Base-by-base conservation (phyloP, 768 basidiomycete genomes). In the Boletus sp. region DNA sequence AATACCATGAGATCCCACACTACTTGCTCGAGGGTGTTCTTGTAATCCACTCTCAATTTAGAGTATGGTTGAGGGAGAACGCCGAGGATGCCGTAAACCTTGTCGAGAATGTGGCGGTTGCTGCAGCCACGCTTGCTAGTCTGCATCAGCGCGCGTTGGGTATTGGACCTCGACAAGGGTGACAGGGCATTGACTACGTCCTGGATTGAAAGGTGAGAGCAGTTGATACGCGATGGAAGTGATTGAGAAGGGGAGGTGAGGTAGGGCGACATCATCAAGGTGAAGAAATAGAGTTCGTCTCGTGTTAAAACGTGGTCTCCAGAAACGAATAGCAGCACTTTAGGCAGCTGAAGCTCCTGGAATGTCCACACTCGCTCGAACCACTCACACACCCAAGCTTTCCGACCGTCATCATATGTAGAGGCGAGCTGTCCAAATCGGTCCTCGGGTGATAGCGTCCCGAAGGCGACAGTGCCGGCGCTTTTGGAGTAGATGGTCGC, bases 321-420 rank as follows among this genome's bases (percentile, higher is more conserved):
- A 7, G 55, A 57, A 13, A 58, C 41, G 38, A 58, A 57, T 5
- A 58, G 23, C 6, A 57, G 14, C 29, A 21, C 30, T 30, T 44
- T 37, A 5, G 55, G 57, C 8, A 58, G 27, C 41, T 51, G 57
- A 19, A 58, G 55, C 23, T 58, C 55, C 41, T 58, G 55, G 27
- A 57, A 57, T 6, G 57, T 58, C 55, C 57, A 58, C 6, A 58
- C 57, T 23, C 55, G 45, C 47, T 58, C 57, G 27, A 57, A 57
- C 57, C 57, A 58, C 19, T 48, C 30, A 17, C 53, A 57, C 17
- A 58, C 57, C 50, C 57, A 48, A 8, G 55, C 55, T 35, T 57
- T 57, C 19, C 46, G 44, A 4, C 54, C 57, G 7, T 1, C 41
- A 4, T 57, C 50, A 19, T 57, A 30, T 10, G 55, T 51, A n/a